Percentiles rank a stretch among this genome's conserved stretches.
Conservation (phyloP, 331 rosid species). For the Telfairia occidentalis region DNA sequence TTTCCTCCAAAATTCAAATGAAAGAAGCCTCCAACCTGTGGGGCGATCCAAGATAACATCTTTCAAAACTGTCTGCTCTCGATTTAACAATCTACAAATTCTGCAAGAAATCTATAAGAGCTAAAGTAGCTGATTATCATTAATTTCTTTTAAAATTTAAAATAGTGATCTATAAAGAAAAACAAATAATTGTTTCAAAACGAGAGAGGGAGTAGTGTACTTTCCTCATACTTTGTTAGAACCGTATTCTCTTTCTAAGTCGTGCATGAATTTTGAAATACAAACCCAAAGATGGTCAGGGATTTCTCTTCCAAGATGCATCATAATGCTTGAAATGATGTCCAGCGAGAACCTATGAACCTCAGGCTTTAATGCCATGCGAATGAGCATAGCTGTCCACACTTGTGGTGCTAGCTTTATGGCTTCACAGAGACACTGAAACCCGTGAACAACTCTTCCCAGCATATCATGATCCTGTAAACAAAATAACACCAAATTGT, state of each 20-base stretch:
- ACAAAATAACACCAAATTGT: background rate
- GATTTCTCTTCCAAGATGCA: slow-evolving; percentile 38
- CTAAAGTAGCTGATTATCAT: background rate
- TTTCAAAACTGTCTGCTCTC: background rate
- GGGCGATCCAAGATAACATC: background rate
- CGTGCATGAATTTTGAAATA: slow-evolving; percentile 52
- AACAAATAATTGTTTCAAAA: background rate
- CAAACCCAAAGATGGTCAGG: slow-evolving; percentile 49
- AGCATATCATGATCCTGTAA: slow-evolving; percentile 46
- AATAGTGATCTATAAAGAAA: background rate
- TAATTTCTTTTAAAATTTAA: background rate
- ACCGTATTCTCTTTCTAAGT: slow-evolving; percentile 24
- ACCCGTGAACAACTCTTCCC: slow-evolving; percentile 42
- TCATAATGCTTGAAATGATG: slow-evolving; percentile 41
- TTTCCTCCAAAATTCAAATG: background rate
- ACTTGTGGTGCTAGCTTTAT: slow-evolving; percentile 66
- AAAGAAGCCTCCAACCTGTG: background rate
- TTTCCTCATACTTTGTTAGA: slow-evolving; percentile 14
- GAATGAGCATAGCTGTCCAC: slow-evolving; percentile 74
- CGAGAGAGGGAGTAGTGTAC: background rate
- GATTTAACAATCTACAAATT: background rate
- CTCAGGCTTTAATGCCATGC: slow-evolving; percentile 63
- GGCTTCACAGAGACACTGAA: slow-evolving; percentile 48
- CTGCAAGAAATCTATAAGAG: background rate
- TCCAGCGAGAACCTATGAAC: slow-evolving; percentile 61